Percentiles rank a stretch among this genome's conserved stretches.
phyloP scores from a whole-genome alignment of 2,329 filamentous ascomycete genomes.

The Acrocalymma vagum region DNA sequence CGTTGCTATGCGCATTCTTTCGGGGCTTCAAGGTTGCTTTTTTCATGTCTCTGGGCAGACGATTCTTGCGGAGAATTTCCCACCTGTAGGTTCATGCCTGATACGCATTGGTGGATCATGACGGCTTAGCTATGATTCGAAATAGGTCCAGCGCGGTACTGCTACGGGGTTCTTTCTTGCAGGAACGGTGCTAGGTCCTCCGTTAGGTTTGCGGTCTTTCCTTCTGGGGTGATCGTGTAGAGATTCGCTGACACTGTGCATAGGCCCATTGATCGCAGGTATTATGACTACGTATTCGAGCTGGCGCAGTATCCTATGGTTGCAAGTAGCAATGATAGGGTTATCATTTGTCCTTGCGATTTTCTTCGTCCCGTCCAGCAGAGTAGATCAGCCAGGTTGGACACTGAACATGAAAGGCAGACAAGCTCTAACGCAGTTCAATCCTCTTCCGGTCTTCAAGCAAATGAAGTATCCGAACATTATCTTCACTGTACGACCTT shows the following conservation, averaged over 20 bases:
- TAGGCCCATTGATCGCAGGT: constrained; percentile 40
- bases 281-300: constrained; percentile 39
- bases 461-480: constrained; percentile 32
- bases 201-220: too few relatives aligned
- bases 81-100: constrained; percentile 11
- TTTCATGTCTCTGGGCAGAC: constrained; percentile 27
- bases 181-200: constrained; percentile 53
- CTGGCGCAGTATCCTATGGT: constrained; percentile 44
- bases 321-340: constrained; percentile 42
- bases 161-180: constrained; percentile 55
- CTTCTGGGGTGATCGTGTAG: too few relatives aligned
- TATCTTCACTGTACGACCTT: constrained; percentile 25
- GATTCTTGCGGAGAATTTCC: constrained; percentile 27
- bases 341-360: constrained; percentile 35
- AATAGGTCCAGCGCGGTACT: constrained; percentile 50
- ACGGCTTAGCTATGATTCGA: background rate
- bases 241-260: background rate
- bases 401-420: constrained; percentile 10
- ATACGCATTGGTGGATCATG: background rate
- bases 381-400: constrained; percentile 8
- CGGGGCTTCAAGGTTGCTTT: constrained; percentile 22
- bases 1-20: constrained; percentile 21
- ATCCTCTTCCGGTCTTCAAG: constrained; percentile 27
- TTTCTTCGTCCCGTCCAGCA: constrained; percentile 24
- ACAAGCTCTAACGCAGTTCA: constrained; percentile 20